Conservation (phyloP, 208 protist species). For the Trypanosoma melophagium region DNA sequence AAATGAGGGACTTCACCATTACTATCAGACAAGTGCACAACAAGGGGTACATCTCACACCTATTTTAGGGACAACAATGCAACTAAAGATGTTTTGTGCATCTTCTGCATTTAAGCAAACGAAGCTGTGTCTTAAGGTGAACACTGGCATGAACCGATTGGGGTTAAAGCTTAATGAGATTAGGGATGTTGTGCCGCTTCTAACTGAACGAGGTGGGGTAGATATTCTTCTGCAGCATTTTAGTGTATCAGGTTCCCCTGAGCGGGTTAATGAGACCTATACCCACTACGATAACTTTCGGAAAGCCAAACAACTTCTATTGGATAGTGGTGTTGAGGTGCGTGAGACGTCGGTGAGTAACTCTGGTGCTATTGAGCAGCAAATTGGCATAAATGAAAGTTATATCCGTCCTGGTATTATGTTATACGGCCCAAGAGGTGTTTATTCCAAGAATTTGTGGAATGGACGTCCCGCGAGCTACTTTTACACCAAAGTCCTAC, state of each 20-base stretch:
- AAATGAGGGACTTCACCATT: constrained; percentile 36
- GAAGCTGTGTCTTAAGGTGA: constrained; percentile 49
- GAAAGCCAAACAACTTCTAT: constrained; percentile 30
- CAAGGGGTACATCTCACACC: constrained; percentile 31
- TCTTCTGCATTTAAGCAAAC: constrained; percentile 37
- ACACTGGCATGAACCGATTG: constrained; percentile 59
- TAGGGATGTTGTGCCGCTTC: constrained; percentile 23
- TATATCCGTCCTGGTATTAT: constrained; percentile 52
- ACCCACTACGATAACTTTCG: constrained; percentile 41
- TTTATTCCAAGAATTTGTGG: constrained; percentile 33
- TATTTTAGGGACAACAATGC: constrained; percentile 33
- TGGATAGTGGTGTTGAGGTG: constrained; percentile 47
- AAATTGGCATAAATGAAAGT: constrained; percentile 45
- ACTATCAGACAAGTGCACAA: constrained; percentile 35
- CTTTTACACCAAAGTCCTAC: constrained; percentile 51
- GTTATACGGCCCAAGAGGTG: constrained; percentile 49
- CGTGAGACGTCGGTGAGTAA: constrained; percentile 51
- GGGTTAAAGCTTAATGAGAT: constrained; percentile 40
- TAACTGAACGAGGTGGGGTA: constrained; percentile 42
- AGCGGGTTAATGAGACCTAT: constrained; percentile 36
- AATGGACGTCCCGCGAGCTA: constrained; percentile 38
- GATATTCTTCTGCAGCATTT: constrained; percentile 57
- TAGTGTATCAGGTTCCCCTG: constrained; percentile 41
- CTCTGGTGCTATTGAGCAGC: constrained; percentile 50
- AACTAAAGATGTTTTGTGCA: constrained; percentile 43